Percentiles rank a stretch among this genome's conserved stretches.
Evolutionary conservation across 1,139 yeast genomes (phyloP).

Genomic region (Lodderomyces metapsilosis): DNA sequence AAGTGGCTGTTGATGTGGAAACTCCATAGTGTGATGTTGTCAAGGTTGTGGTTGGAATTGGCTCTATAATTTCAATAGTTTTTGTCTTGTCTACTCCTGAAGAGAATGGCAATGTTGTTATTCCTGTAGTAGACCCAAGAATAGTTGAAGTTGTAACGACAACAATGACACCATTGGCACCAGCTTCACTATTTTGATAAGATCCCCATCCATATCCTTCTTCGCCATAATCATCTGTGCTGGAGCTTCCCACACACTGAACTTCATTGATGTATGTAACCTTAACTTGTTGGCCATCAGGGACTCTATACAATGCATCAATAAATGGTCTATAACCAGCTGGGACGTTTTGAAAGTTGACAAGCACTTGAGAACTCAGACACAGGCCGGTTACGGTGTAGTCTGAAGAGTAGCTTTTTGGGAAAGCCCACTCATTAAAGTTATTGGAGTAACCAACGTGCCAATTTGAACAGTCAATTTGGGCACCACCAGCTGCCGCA

Average conservation of each 20-base stretch:
- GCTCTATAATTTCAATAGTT: slow-evolving; percentile 18
- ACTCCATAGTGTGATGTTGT: slow-evolving; percentile 13
- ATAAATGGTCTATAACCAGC: slow-evolving; percentile 31
- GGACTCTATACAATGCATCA: slow-evolving; percentile 11
- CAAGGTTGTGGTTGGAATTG: slow-evolving; percentile 17
- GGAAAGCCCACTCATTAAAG: slow-evolving; percentile 23
- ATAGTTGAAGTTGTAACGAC: slow-evolving; percentile 23
- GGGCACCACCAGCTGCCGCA: slow-evolving; percentile 9
- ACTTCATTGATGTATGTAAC: background rate
- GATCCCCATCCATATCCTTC: slow-evolving; percentile 10
- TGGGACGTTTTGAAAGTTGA: slow-evolving; percentile 23
- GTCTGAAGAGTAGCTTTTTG: slow-evolving; percentile 13
- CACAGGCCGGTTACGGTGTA: slow-evolving; percentile 16
- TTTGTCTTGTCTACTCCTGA: slow-evolving; percentile 15
- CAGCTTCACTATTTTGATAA: slow-evolving; percentile 14
- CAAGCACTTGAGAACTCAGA: slow-evolving; percentile 11
- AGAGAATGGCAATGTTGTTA: slow-evolving; percentile 19
- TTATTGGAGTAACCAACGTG: slow-evolving; percentile 21
- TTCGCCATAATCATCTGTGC: background rate
- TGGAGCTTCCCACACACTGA: background rate
- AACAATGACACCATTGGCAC: slow-evolving; percentile 21
- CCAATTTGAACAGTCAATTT: slow-evolving; percentile 23
- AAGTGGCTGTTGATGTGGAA: slow-evolving; percentile 13
- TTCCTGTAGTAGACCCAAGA: slow-evolving; percentile 20
- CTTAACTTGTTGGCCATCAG: background rate